Base-by-base conservation (phyloP, 1,284 basidiomycete species). In the Cryptococcus sp. region DNA sequence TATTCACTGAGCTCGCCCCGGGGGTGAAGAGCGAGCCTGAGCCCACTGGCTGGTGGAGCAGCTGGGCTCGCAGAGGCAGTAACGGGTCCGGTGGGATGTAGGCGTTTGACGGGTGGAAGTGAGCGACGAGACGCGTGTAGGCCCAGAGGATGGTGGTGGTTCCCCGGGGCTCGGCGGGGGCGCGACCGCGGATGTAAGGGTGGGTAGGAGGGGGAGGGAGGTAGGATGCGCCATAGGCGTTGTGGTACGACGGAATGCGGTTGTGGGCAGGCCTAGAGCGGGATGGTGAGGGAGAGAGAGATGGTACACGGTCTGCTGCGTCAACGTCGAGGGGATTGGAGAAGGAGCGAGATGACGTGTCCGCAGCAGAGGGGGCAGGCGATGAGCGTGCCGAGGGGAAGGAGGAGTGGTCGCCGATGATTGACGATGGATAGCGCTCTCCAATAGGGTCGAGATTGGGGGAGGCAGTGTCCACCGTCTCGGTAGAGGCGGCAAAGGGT, bases 1-100 rank as follows among this genome's bases (percentile, higher is more conserved):
- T 24, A 20, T 53, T 20, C 44, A 28, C 42, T 12, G 18, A 33
- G 15, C 33, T 21, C 3, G 53, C 43, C 5, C 35, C 39, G 36
- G 52, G 50, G n/a, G 61, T 47, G 21, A 48, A 42, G 9, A 65
- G 53, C 4, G 63, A 65, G 5, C 77, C 77, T 1, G 77, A 77
- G 4, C 77, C 77, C 28, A 78, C 63, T 0, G 77, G 77, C 53
- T 76, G 74, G 50, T 77, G 76, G 2, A 78, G 65, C 15, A 79
- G 59, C 16, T 68, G 56, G 4, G 73, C 67, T 9, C 75, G 69
- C 1, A 79, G 71, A 1, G 77, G 76, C 18, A 79, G 61, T 40
- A 79, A 60, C 0, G 77, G 76, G 46, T 79, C 77, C 18, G 77
- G 77, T 0, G 77, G 77, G 43, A 79, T 77, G 52, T 78, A 71